A percentile compares a stretch with the other conserved stretches of the same genome.
phyloP scores from a whole-genome alignment of 1,284 basidiomycete species.

The Ganoderma sinense region DNA sequence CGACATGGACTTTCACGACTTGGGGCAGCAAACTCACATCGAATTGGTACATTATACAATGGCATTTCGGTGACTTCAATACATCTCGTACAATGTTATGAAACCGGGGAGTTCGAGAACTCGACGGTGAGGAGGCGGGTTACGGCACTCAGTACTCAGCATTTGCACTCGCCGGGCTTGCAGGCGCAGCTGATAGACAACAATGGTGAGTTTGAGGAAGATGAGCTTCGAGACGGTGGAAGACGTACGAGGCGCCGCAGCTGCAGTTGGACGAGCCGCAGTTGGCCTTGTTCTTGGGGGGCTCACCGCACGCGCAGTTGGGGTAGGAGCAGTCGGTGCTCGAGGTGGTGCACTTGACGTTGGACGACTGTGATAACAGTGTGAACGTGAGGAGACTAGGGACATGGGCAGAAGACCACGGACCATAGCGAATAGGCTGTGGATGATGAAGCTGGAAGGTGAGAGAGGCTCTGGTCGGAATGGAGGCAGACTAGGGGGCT shows the following conservation, averaged over 20 bases:
- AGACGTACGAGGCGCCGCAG: constrained; percentile 21
- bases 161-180: constrained; percentile 33
- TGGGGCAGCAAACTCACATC: background rate
- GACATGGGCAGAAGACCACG: background rate
- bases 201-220: background rate
- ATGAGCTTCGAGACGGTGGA: too few species aligned
- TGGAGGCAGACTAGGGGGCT: background rate
- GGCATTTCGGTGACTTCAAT: constrained; percentile 1
- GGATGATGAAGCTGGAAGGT: background rate
- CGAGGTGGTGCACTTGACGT: constrained; percentile 39
- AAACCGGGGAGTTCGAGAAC: background rate
- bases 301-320: constrained; percentile 39
- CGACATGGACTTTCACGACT: background rate
- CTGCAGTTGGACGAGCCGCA: constrained; percentile 29
- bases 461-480: background rate
- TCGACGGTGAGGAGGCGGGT: background rate
- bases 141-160: constrained; percentile 20
- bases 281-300: constrained; percentile 36
- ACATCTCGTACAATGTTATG: constrained; percentile 15
- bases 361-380: constrained; percentile 3
- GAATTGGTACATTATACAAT: background rate
- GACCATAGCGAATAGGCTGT: constrained; percentile 23
- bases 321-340: constrained; percentile 37
- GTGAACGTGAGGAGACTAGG: background rate
- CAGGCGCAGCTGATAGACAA: constrained; percentile 20